Percentiles rank a stretch among this genome's conserved stretches.
These are phyloP conservation scores for Colletotrichum tabaci DNA, from an alignment of 2,329 filamentous ascomycete genomes.

Conservation along the genomic window DNA sequence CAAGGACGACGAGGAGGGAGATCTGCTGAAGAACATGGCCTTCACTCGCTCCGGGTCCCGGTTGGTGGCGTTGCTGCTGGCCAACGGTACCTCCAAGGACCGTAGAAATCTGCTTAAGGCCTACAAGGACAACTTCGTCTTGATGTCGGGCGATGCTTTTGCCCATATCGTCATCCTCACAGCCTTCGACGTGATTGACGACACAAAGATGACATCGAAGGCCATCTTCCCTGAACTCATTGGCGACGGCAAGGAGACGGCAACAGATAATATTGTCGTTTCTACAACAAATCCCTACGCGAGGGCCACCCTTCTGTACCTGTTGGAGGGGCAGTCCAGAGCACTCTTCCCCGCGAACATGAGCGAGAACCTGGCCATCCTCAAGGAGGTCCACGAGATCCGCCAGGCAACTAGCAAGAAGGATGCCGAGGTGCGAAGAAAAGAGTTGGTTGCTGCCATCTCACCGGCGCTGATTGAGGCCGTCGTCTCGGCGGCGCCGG, in stretches of 20 bases:
- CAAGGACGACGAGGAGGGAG: constrained; percentile 91
- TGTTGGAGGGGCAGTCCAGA: constrained; percentile 79
- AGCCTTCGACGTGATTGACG: constrained; percentile 92
- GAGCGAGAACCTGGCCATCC: constrained; percentile 76
- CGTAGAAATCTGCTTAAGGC: constrained; percentile 89
- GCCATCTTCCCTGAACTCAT: constrained; percentile 90
- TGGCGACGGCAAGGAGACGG: constrained; percentile 76
- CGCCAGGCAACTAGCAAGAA: constrained; percentile 93
- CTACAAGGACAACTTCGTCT: constrained; percentile 90
- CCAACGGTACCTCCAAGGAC: constrained; percentile 91
- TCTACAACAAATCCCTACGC: constrained; percentile 77
- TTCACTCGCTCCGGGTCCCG: constrained; percentile 93
- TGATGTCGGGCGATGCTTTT: constrained; percentile 85
- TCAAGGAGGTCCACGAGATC: constrained; percentile 84
- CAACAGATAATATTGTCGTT: constrained; percentile 75
- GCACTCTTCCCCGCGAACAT: constrained; percentile 74
- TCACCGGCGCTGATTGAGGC: constrained; percentile 83
- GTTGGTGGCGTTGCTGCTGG: constrained; percentile 85
- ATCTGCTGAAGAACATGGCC: constrained; percentile 93
- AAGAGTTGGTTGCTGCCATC: constrained; percentile 81
- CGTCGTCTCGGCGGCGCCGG: constrained; percentile 76
- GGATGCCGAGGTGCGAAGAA: constrained; percentile 80
- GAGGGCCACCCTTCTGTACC: constrained; percentile 81
- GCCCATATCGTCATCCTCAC: constrained; percentile 87
- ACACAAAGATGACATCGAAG: constrained; percentile 90